phyloP scores from a whole-genome alignment of 129 eudicot genomes.

The Calendula officinalis region DNA sequence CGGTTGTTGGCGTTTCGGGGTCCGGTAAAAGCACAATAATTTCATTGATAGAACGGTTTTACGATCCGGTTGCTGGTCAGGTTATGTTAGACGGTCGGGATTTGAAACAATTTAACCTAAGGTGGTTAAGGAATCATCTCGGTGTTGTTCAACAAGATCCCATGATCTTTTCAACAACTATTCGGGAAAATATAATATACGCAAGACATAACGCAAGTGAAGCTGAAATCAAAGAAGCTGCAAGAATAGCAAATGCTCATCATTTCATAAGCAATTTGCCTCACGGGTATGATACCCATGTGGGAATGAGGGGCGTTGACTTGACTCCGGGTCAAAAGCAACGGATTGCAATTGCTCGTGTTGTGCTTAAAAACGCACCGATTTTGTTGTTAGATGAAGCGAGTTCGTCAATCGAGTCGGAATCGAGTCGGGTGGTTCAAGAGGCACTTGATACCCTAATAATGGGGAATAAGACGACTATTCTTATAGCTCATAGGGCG shows the following conservation, averaged over 20 bases:
- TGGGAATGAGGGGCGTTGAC: conserved; percentile 98
- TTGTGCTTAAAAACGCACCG: conserved; percentile 87
- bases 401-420: conserved; percentile 92
- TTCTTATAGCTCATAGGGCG: conserved; percentile 92
- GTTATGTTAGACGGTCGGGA: conserved; percentile 77
- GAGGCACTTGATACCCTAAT: conserved; percentile 96
- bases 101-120: conserved; percentile 66
- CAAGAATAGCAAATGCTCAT: conserved; percentile 95
- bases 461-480: conserved; percentile 94
- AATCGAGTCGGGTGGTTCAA: conserved; percentile 94
- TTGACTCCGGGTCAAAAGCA: conserved; percentile 97
- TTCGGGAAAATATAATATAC: conserved; percentile 85
- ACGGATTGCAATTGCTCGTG: conserved; percentile 97
- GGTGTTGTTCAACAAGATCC: conserved; percentile 99
- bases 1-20: conserved; percentile 97
- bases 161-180: conserved; percentile 80
- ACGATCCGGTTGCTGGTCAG: conserved; percentile 93
- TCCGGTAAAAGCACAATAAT: conserved; percentile 97
- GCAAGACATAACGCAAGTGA: conserved; percentile 98
- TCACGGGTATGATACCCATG: conserved; percentile 96
- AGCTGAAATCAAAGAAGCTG: conserved; percentile 97
- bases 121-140: conserved; percentile 91
- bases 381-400: conserved; percentile 94
- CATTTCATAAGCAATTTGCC: conserved; percentile 97
- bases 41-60: conserved; percentile 84